Conservation (phyloP, 1,284 basidiomycete genomes). For the Peniophora sp. region DNA sequence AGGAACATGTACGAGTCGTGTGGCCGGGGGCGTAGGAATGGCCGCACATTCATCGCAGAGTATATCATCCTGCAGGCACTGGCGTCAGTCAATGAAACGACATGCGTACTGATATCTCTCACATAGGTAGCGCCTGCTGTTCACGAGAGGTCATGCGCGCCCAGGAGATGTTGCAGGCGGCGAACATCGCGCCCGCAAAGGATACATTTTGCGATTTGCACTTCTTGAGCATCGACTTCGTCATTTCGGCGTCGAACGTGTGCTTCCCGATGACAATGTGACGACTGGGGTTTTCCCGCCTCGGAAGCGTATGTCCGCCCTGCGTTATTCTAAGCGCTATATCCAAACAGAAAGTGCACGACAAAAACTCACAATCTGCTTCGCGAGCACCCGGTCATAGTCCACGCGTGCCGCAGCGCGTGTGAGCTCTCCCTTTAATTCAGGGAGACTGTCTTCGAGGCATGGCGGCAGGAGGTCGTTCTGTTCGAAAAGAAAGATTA, state of each 20-base stretch:
- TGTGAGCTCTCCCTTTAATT: conserved; percentile 28
- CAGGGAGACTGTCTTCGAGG: conserved; percentile 47
- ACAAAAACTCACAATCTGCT: conserved; percentile 33
- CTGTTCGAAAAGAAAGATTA: background rate
- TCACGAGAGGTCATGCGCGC: conserved; percentile 32
- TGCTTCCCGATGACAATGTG: conserved; percentile 61
- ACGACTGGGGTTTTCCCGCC: conserved; percentile 33
- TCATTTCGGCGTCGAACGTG: conserved; percentile 43
- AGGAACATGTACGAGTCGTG: conserved; percentile 70
- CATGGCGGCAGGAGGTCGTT: conserved; percentile 32
- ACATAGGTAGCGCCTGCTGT: conserved; percentile 48
- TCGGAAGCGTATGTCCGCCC: conserved; percentile 66
- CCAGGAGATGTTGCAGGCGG: conserved; percentile 71
- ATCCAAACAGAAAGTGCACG: background rate
- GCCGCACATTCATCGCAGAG: conserved; percentile 68
- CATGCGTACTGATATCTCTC: conserved; percentile 12
- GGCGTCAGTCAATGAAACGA: background rate
- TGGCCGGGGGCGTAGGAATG: conserved; percentile 39
- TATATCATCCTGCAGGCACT: conserved; percentile 57
- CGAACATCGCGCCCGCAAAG: conserved; percentile 69
- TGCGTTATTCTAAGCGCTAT: conserved; percentile 12
- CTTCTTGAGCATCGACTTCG: conserved; percentile 49
- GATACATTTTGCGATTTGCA: conserved; percentile 69
- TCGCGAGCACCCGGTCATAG: conserved; percentile 42
- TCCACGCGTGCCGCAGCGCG: conserved; percentile 45